A percentile compares a stretch with the other conserved stretches of the same genome.
Evolutionary conservation across 2,329 filamentous ascomycete species (phyloP).

Genomic region (Metarhizium anisopliae): DNA sequence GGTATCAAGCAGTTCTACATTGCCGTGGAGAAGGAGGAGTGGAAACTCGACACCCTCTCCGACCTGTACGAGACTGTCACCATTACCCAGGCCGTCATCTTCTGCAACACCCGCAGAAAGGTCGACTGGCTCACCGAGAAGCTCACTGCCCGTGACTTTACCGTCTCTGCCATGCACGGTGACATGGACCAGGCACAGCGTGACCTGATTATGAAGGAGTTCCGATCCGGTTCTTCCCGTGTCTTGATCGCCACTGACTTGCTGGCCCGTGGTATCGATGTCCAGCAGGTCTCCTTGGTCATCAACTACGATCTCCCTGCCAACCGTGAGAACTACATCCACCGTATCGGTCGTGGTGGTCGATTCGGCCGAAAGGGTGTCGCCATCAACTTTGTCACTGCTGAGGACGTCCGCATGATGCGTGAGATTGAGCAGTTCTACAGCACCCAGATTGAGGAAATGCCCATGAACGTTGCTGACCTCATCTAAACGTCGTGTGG

Average conservation of each 20-base stretch:
- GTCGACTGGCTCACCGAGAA: constrained; percentile 99
- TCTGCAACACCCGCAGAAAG: constrained; percentile 99
- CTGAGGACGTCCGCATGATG: constrained; percentile 99
- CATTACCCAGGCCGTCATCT: constrained; percentile 99
- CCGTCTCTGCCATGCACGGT: constrained; percentile 98
- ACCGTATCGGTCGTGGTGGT: constrained; percentile 98
- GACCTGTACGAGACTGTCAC: constrained; percentile 99
- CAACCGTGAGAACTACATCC: constrained; percentile 99
- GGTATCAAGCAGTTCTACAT: constrained; percentile 99
- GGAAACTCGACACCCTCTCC: constrained; percentile 98
- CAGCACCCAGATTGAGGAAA: constrained; percentile 99
- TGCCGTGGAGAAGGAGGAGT: constrained; percentile 99
- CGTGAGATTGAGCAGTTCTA: constrained; percentile 99
- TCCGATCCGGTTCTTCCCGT: constrained; percentile 96
- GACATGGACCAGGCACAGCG: constrained; percentile 98
- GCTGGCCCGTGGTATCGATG: constrained; percentile 98
- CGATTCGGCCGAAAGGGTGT: constrained; percentile 99
- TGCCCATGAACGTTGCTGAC: constrained; percentile 90
- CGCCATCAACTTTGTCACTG: constrained; percentile 99
- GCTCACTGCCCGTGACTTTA: constrained; percentile 97
- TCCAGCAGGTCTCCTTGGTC: constrained; percentile 98
- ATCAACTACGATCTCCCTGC: constrained; percentile 99
- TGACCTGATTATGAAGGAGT: constrained; percentile 99
- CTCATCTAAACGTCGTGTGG: constrained; percentile 51
- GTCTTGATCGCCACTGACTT: constrained; percentile 97